Evolutionary conservation across 2,329 filamentous ascomycete species (phyloP), one percentile per base, ranked within the genome.

Genomic region (Paracorniculantispora psalliotae): DNA sequence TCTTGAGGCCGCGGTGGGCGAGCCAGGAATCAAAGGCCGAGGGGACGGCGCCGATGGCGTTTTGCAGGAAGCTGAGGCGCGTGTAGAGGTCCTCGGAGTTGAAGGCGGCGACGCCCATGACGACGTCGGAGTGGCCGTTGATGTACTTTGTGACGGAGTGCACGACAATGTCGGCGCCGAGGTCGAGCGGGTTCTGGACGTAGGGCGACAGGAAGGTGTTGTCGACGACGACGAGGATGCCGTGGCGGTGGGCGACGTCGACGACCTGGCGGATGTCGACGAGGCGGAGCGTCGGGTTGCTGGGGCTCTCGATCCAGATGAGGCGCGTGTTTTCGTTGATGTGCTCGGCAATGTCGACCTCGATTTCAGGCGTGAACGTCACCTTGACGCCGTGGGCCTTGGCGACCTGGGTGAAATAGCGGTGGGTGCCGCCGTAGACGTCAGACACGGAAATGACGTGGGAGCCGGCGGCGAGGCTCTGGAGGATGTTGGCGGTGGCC

Each of bases 121-220:
- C 87, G 9, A 99, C 94, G 73, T 99, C 94, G 72, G 86, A 84
- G 79, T 99, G 94, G 53, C 94, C 94, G 74, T 97, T 97, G 79
- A 99, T 97, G 78, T 97, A 99, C 79, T 99, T 99, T 47, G 94
- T 99, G 59, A 99, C 94, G 58, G 88, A 92, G 81, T 97, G 93
- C 46, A 97, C 89, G 65, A 97, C 93, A 64, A 97, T 92, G 74
- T 99, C 94, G 66, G 94, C 94, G 67, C 94, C 94, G 72, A 93
- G 91, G 71, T 96, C 88, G 59, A 99, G 85, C 3, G 94, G 94
- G 76, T 96, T 97, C 78, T 99, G 94, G 50, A 99, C 84, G 73
- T 97, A 99, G 33, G 94, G 94, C 62, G 89, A 93, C 71, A 97
- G 81, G 81, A 99, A 99, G 21, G 94, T 99, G 80, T 99, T 99